Evolutionary conservation across 805 yeast species (phyloP), one percentile per base, ranked within the genome.

Genomic region (Candida tallmaniae): DNA sequence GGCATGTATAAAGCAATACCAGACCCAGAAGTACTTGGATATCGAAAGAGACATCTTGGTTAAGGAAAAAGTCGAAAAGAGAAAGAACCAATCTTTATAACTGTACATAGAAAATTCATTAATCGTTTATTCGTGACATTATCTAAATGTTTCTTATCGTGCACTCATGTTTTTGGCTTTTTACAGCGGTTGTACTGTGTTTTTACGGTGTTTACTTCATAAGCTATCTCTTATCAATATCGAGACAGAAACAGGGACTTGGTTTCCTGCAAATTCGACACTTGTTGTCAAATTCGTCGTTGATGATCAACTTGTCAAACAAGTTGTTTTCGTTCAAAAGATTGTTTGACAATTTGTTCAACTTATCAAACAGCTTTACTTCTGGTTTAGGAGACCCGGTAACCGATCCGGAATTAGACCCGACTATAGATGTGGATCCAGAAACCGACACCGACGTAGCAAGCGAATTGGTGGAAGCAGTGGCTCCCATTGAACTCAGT

Each of bases 1-100:
- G 45, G 73, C 62, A 6, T 86, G 96, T 58, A 76, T 86, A 31
- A 56, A 68, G 14, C 58, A 65, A 15, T 75, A 74, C 44, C 87
- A 83, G 57, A 68, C 67, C 29, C 73, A 75, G 42, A 75, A 78
- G 45, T 80, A 70, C 45, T 70, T 83, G 38, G 95, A 86, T 54
- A 67, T 63, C 29, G 85, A 84, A 51, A 67, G 87, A 45, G 87
- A 81, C 46, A 58, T 72, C 32, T 65, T 77, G 41, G 78, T 86
- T 25, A 58, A 70, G 35, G 77, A 76, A 45, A 85, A 83, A 36
- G 34, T 45, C 19, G 56, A 52, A 27, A 52, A 40, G 30, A 34
- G 28, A 27, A 30, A 29, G 19, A 25, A 24, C 22, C 10, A 24
- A 15, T 20, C 4, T 17, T 14, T 14, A 25, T 21, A 21, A 20